Conservation (phyloP, 306 rosid species). For the Citrullus amarus region DNA sequence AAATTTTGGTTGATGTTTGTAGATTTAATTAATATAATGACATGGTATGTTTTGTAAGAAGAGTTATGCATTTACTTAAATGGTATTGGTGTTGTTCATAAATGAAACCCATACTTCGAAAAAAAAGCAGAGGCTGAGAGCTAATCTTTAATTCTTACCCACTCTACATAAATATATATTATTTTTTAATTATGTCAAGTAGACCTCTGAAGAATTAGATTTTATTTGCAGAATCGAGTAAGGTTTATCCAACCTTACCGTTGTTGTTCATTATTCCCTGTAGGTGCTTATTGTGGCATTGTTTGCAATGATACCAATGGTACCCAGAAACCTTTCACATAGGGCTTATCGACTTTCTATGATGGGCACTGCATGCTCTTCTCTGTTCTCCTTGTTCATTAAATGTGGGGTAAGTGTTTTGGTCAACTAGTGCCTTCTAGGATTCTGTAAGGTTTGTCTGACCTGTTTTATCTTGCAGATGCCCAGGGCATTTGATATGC, state of each 20-base stretch:
- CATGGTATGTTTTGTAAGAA: neutral
- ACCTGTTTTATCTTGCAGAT: slow-evolving; percentile 32
- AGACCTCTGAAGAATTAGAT: neutral
- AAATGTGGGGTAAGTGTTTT: slow-evolving; percentile 52
- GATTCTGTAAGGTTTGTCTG: neutral
- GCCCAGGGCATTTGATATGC: slow-evolving; percentile 81
- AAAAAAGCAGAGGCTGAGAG: neutral
- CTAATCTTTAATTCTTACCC: neutral
- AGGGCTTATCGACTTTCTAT: slow-evolving; percentile 82
- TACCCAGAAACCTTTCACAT: slow-evolving; percentile 56
- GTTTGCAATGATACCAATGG: slow-evolving; percentile 67
- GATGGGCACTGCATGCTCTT: slow-evolving; percentile 66
- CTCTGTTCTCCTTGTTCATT: slow-evolving; percentile 57
- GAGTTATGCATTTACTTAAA: neutral
- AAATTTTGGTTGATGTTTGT: neutral
- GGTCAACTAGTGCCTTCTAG: neutral
- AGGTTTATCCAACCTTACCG: neutral
- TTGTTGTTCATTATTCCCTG: slow-evolving; percentile 8
- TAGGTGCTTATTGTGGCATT: slow-evolving; percentile 81
- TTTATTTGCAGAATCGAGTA: neutral
- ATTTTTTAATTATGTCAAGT: neutral
- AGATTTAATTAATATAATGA: neutral
- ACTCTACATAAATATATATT: neutral
- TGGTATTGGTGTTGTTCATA: neutral
- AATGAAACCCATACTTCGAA: neutral